A percentile compares a stretch with the other conserved stretches of the same genome.
These are phyloP conservation scores for Blakeslea trispora DNA, from an alignment of 371 early-diverging fungal genomes.

Conservation along the genomic window DNA sequence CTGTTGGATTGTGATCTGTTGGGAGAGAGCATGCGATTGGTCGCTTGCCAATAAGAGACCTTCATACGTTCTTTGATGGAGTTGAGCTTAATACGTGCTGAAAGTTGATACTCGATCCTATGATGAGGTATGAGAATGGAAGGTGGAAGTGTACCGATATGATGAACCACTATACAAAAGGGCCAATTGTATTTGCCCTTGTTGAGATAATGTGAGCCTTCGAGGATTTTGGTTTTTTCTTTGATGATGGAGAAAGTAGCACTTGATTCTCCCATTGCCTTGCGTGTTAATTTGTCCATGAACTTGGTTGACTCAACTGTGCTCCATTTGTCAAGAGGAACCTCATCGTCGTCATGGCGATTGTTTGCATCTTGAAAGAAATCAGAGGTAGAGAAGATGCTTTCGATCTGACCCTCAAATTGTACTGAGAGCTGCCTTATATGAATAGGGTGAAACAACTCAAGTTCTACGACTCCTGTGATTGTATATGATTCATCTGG, in stretches of 20 bases:
- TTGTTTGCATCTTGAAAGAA: conserved; percentile 5
- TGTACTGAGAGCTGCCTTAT: conserved; percentile 30
- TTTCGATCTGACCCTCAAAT: conserved; percentile 30
- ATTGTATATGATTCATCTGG: conserved; percentile 29
- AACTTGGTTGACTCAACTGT: conserved; percentile 5
- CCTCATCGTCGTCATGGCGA: conserved; percentile 13
- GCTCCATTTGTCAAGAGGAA: conserved; percentile 16
- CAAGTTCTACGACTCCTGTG: conserved; percentile 31
- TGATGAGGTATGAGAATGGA: conserved; percentile 32
- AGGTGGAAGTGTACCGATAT: conserved; percentile 27
- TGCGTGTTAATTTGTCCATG: conserved; percentile 7
- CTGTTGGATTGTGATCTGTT: background rate
- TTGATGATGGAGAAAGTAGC: conserved; percentile 15
- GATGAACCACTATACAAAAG: conserved; percentile 24
- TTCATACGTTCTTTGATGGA: conserved; percentile 30
- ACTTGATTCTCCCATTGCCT: conserved; percentile 13
- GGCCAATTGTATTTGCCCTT: conserved; percentile 28
- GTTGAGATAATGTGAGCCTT: conserved; percentile 12
- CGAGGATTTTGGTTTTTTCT: conserved; percentile 5
- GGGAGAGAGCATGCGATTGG: background rate
- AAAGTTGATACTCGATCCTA: conserved; percentile 27
- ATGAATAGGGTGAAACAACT: conserved; percentile 21
- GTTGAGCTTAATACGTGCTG: conserved; percentile 25
- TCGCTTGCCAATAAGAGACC: conserved; percentile 28
- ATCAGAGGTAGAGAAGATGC: conserved; percentile 22